These are phyloP conservation scores for Clonostachys sp. DNA, from an alignment of 2,329 filamentous ascomycete genomes.

Conservation along the genomic window DNA sequence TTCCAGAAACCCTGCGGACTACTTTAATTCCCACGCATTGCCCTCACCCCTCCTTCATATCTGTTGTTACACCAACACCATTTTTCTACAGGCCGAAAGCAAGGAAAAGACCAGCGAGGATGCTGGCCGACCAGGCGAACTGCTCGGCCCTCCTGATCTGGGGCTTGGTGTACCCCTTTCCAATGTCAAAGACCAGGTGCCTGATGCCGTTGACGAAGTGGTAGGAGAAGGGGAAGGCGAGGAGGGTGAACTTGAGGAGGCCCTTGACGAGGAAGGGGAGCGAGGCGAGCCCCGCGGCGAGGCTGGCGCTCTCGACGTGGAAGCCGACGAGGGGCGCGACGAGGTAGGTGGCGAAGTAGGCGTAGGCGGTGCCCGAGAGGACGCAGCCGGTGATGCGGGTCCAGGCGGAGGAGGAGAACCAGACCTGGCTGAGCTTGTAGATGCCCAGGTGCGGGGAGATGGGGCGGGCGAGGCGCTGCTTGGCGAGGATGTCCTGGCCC, in stretches of 20 bases:
- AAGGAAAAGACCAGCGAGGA: slow-evolving; percentile 35
- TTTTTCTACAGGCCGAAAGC: slow-evolving; percentile 39
- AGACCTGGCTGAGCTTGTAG: slow-evolving; percentile 85
- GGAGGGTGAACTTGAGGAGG: slow-evolving; percentile 42
- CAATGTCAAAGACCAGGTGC: slow-evolving; percentile 49
- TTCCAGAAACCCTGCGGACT: neutral
- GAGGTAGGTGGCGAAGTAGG: slow-evolving; percentile 78
- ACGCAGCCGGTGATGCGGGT: slow-evolving; percentile 80
- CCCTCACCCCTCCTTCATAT: slow-evolving; percentile 2
- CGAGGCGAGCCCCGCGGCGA: slow-evolving; percentile 56
- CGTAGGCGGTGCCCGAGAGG: slow-evolving; percentile 71
- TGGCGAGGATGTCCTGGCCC: slow-evolving; percentile 63
- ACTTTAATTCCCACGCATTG: slow-evolving; percentile 1
- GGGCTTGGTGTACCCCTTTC: slow-evolving; percentile 43
- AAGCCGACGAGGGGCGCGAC: slow-evolving; percentile 67
- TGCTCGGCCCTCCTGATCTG: slow-evolving; percentile 40
- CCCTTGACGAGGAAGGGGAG: slow-evolving; percentile 57
- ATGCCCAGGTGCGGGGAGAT: slow-evolving; percentile 80
- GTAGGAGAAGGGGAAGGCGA: slow-evolving; percentile 56
- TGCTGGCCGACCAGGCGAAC: slow-evolving; percentile 41
- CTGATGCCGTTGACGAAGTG: slow-evolving; percentile 52
- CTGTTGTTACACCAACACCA: neutral
- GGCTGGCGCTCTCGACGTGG: slow-evolving; percentile 53
- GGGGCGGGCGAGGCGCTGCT: slow-evolving; percentile 78
- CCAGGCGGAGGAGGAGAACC: slow-evolving; percentile 66